Evolutionary conservation across 1,139 yeast species (phyloP), one percentile per base, ranked within the genome.

Genomic region (Scheffersomyces stambukii): DNA sequence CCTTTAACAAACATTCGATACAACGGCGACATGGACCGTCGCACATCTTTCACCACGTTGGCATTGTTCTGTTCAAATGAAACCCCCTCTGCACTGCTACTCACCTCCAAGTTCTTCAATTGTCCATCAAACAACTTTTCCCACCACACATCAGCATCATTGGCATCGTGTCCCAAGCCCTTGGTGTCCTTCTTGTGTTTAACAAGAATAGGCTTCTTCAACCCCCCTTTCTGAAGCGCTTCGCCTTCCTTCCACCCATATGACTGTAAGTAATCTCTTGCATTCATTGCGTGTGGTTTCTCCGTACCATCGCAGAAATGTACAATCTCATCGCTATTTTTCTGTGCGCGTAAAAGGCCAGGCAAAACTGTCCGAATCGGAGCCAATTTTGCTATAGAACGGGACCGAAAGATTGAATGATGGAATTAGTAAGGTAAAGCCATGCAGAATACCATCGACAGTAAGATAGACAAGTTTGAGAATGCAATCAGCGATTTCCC

Each of bases 201-300:
- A 27, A 91, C 96, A 38, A 91, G 59, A 28, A 91, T 77, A 0
- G 98, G 97, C 47, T 79, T 85, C 45, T 71, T 77, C 32, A 91
- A 58, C 0, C 96, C 95, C 4, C 95, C 96, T 27, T 68, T 54
- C 42, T 70, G 74, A 23, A 91, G 62, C 0, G 95, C 94, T 42
- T 86, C 85, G 4, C 97, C 97, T 44, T 85, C 91, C 32, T 69
- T 67, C 98, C 98, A 91, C 10, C 97, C 97, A 46, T 70, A 86
- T 3, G 84, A 75, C 52, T 72, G 66, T 38, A 91, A 60, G 51
- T 89, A 91, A 31, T 61, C 70, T 30, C 70, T 72, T 23, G 95
- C 77, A 55, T 91, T 76, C 96, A 89, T 89, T n/a, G 24, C 20
- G 14, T n/a, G 17, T 7, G 14, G 11, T 11, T 4, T 18, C 13